Base-by-base conservation (phyloP, 176 grass and related monocot genomes). In the Oryza glumipatula region DNA sequence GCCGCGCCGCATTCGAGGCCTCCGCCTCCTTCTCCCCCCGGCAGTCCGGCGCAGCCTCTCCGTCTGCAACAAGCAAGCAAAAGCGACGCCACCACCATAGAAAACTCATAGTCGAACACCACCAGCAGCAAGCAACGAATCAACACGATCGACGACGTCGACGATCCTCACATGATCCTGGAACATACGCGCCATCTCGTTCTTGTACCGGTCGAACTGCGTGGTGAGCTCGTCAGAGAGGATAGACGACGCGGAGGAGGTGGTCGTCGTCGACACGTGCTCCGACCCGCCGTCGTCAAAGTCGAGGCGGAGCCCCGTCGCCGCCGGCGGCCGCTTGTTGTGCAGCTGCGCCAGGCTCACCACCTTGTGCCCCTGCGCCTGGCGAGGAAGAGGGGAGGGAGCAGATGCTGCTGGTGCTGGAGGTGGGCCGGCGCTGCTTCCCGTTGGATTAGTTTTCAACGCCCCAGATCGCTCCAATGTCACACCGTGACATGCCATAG, bases 141-240 rank as follows among this genome's bases (percentile, higher is more conserved):
- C 22, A 22, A 65, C 14, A 13, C 54, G 6, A 58, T 14, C 30
- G 30, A 30, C 54, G 54, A 52, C 54, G 17, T 21, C 23, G 3
- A 64, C 12, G 51, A 61, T 49, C 17, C 87, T 85, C 84, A 95
- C 92, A 45, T 93, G 88, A 52, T 94, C 91, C 56, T 91, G 90
- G 88, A 95, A 78, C 70, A 94, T 48, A 26, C 52, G 68, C 24
- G 93, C 90, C 75, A 93, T 88, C 84, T 98, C 92, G 51, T 85
- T 79, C 17, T 9, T 77, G 86, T 91, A 85, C 22, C 61, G 86
- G 54, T 86, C 88, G 85, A 77, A 87, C 86, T 80, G 88, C 21
- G 86, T 79, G 82, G 82, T 74, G 82, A 93, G 60, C 72, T 87
- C 86, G 51, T 76, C 79, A 28, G 88, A 79, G 68, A 93, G 68